A percentile compares a stretch with the other conserved stretches of the same genome.
Evolutionary conservation across 495 filamentous ascomycete genomes (phyloP).

Genomic region (Parmelia sp.): DNA sequence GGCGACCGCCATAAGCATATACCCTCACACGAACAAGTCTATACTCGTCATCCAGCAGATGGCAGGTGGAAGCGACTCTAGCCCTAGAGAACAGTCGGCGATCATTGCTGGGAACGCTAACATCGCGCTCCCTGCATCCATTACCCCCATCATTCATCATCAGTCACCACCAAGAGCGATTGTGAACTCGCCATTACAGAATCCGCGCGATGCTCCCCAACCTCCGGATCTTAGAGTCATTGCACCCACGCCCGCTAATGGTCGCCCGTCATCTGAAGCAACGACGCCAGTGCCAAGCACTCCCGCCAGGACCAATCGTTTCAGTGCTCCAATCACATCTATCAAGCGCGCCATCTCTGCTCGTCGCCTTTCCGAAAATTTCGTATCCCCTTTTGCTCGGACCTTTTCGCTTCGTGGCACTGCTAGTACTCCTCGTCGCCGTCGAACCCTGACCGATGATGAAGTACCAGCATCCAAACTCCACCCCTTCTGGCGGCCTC

Average conservation of each 20-base stretch:
- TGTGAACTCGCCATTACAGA: conserved; percentile 64
- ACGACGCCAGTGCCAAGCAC: conserved; percentile 19
- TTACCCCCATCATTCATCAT: conserved; percentile 34
- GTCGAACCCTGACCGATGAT: conserved; percentile 41
- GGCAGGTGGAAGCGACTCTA: conserved; percentile 26
- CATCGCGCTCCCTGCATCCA: conserved; percentile 22
- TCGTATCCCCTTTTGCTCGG: conserved; percentile 35
- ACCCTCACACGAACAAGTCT: conserved; percentile 80
- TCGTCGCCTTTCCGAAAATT: conserved; percentile 49
- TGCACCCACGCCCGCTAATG: conserved; percentile 59
- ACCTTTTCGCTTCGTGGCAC: conserved; percentile 40
- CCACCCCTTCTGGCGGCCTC: conserved; percentile 78
- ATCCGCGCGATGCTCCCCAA: conserved; percentile 64
- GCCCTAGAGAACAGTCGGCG: conserved; percentile 21
- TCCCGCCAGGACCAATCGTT: conserved; percentile 31
- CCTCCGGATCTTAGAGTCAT: conserved; percentile 69
- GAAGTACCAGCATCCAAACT: conserved; percentile 46
- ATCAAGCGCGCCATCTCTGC: conserved; percentile 53
- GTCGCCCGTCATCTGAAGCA: conserved; percentile 28
- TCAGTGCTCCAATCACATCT: conserved; percentile 45
- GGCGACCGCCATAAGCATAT: conserved; percentile 75
- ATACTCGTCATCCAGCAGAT: conserved; percentile 66
- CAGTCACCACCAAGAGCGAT: conserved; percentile 45
- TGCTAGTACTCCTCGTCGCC: conserved; percentile 32
- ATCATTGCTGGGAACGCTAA: conserved; percentile 27